Evolutionary conservation across 2,329 filamentous ascomycete species (phyloP), one percentile per base, ranked within the genome.

Genomic region (Xylariomycetidae sp.): DNA sequence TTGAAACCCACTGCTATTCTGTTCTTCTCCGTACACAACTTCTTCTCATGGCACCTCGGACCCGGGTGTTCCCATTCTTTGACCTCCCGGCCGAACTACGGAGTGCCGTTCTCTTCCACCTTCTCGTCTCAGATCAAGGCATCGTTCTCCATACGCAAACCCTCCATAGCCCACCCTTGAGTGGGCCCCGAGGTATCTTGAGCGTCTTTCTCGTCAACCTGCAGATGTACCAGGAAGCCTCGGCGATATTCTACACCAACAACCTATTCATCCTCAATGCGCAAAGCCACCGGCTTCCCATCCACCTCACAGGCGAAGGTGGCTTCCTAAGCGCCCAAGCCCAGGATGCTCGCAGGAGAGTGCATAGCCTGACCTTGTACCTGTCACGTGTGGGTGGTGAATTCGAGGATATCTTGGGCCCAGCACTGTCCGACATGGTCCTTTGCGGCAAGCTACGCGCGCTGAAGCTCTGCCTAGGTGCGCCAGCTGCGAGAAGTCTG

Each of bases 191-290:
- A 17, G 38, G 33, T 7, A 37, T 44, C 15, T n/a, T 49, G 24
- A 40, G 37, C 29, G 28, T 55, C n/a, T 52, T 57, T 34, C 41
- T 50, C 14, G 52, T 54, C 35, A 52, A 38, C 31, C 32, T 46
- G 13, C 54, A 57, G 40, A 54, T 57, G 47, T 53, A 57, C 27
- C 50, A 51, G 25, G 54, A 57, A 31, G 53, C 53, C 17, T 54
- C 53, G 2, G 47, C 47, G 23, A 43, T 57, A 6, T 54, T 57
- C 38, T 57, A 56, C 28, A 39, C 44, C 4, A 40, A 48, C 19
- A 55, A 54, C 34, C 37, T 38, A 14, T 55, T 57, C 34, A 44
- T 43, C n/a, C 10, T 57, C 18, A 49, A 57, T 27, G 48, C 46
- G 5, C 50, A 50, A 19, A 46, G 46, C 10, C 53, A 53, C 19